phyloP scores from a whole-genome alignment of 169 alveolate species.

The Amoebophrya sp. region DNA sequence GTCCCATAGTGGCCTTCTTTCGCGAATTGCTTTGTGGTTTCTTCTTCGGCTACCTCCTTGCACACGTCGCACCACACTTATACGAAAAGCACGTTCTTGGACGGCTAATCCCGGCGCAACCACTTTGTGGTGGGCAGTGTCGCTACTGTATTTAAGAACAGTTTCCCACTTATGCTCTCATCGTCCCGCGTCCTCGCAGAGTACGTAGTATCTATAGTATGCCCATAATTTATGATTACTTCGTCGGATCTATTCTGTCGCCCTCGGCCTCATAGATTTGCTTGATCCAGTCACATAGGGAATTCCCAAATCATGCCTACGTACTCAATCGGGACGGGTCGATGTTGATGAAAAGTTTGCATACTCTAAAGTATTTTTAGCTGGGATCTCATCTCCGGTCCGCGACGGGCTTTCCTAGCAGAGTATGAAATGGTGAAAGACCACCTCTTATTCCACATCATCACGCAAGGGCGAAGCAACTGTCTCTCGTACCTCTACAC shows the following conservation, averaged over 20 bases:
- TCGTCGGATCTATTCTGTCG: too few relatives aligned
- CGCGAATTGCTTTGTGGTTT: neutral
- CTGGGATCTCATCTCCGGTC: neutral
- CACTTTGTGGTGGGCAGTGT: neutral
- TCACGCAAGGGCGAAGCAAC: neutral
- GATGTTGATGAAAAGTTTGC: too few relatives aligned
- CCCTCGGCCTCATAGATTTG: too few relatives aligned
- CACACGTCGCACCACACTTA: neutral
- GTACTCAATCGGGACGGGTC: too few relatives aligned
- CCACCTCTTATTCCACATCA: neutral
- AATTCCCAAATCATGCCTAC: too few relatives aligned
- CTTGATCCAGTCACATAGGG: too few relatives aligned
- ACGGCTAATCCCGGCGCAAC: neutral
- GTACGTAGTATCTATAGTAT: too few relatives aligned
- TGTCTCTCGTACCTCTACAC: neutral
- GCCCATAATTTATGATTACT: too few relatives aligned
- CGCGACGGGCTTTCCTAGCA: neutral
- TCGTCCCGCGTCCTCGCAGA: too few relatives aligned
- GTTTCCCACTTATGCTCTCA: too few relatives aligned
- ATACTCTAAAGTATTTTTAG: too few relatives aligned
- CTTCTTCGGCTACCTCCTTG: neutral
- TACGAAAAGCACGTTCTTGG: neutral
- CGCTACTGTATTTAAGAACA: neutral
- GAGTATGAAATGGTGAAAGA: conserved; percentile 3
- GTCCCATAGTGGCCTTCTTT: neutral